Conservation (phyloP, 2,329 filamentous ascomycete genomes). For the Rutstroemia sp. region DNA sequence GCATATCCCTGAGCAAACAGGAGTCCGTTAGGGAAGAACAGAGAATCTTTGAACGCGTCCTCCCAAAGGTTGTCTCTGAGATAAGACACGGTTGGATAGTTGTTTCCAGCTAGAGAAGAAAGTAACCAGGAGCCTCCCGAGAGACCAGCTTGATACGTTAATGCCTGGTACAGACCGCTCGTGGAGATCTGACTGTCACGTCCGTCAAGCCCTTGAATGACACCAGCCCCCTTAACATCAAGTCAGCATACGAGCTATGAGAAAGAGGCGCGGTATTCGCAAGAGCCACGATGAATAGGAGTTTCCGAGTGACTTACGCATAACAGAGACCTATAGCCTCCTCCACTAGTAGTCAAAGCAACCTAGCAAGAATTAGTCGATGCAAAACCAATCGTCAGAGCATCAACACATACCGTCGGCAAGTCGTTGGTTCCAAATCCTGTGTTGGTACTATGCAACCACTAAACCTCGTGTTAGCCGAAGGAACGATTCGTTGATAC, state of each 20-base stretch:
- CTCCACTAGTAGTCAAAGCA: conserved; percentile 32
- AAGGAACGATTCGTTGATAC: too few relatives aligned
- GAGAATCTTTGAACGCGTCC: conserved; percentile 31
- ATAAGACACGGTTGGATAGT: conserved; percentile 37
- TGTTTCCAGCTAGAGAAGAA: conserved; percentile 37
- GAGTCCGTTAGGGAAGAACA: conserved; percentile 31
- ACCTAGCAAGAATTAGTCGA: conserved; percentile 19
- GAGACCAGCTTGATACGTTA: conserved; percentile 39
- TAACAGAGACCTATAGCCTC: conserved; percentile 26
- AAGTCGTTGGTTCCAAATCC: conserved; percentile 31
- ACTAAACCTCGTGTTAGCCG: conserved; percentile 1
- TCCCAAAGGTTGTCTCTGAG: conserved; percentile 35
- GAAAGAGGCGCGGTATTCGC: background rate
- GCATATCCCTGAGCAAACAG: conserved; percentile 25
- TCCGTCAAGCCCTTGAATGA: conserved; percentile 30
- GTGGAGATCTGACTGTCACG: conserved; percentile 34
- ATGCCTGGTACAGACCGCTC: conserved; percentile 36
- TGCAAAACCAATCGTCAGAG: background rate
- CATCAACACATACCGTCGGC: conserved; percentile 26
- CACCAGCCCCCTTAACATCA: conserved; percentile 20
- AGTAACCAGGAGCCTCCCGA: conserved; percentile 42
- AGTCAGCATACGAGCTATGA: background rate
- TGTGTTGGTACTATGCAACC: conserved; percentile 25
- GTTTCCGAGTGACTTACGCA: conserved; percentile 9
- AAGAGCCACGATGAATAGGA: too few relatives aligned